Evolutionary conservation across 345 rosid species (phyloP).

Genomic region (Nephelium lappaceum): DNA sequence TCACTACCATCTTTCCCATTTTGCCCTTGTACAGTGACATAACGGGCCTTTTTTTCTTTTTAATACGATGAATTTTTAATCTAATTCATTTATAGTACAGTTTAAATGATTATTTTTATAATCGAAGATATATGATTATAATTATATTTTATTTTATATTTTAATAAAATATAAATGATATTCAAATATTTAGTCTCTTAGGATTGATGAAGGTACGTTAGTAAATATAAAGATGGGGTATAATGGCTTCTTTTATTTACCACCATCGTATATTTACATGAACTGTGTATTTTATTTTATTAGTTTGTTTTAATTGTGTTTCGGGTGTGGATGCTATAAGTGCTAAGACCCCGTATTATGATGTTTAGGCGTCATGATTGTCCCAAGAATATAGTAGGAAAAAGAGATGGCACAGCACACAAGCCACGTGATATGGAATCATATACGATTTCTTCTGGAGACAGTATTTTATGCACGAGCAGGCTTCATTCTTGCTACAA

Average conservation of each 20-base stretch:
- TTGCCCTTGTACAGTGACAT: slow-evolving; percentile 24
- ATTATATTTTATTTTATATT: too few species aligned
- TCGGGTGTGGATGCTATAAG: neutral
- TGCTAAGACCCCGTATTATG: slow-evolving; percentile 24
- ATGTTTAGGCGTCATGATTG: slow-evolving; percentile 35
- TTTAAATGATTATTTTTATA: too few species aligned
- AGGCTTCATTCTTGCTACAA: slow-evolving; percentile 9
- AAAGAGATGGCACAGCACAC: slow-evolving; percentile 32
- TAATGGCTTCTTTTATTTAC: too few species aligned
- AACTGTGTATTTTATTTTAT: neutral
- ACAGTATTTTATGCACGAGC: slow-evolving; percentile 25
- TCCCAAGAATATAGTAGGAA: slow-evolving; percentile 27
- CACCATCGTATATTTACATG: neutral
- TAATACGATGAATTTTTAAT: too few species aligned
- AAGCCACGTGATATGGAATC: slow-evolving; percentile 60
- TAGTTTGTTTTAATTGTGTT: too few species aligned
- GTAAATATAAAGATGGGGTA: too few species aligned
- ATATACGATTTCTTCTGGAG: slow-evolving; percentile 19
- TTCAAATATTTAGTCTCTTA: too few species aligned
- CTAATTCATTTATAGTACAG: too few species aligned
- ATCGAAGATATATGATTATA: too few species aligned
- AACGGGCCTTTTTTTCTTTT: too few species aligned
- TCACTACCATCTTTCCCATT: slow-evolving; percentile 53
- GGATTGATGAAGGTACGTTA: too few species aligned
- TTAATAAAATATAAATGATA: too few species aligned